Base-by-base conservation (phyloP, 345 rosid genomes). In the Crucihimalaya himalaica region DNA sequence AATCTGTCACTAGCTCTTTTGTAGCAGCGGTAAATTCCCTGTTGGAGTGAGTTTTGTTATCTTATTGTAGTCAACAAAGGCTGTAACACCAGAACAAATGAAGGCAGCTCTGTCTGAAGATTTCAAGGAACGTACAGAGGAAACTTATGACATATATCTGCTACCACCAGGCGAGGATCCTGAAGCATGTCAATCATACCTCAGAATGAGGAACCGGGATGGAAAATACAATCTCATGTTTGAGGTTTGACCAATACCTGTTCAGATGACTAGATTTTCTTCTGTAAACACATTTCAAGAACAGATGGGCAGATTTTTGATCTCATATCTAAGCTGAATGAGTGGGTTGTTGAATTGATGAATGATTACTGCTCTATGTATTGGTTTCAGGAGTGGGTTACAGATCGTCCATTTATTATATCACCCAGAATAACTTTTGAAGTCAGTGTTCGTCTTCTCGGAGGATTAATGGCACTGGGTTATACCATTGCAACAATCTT, bases 111-210 rank as follows among this genome's bases (percentile, higher is more conserved):
- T 95, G 51, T 81, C 92, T 63, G 84, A 81, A 67, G 84, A 70
- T 16, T 76, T 74, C 76, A 83, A 72, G 65, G 99, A 92, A 85
- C 78, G 73, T 68, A 80, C 78, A 11, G 99, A 95, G 84, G 99
- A 95, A 84, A 95, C 99, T 18, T 95, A 95, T 73, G 99, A 92
- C 85, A 95, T 92, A 71, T 95, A 92, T 87, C 94, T 95, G 77
- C 86, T 95, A 63, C 99, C 99, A 45, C 99, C 99, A 5, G 98
- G 96, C 50, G 99, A 95, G 87, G 98, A 95, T 83, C 99, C 99
- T 63, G 99, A 95, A 84, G 99, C 99, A 35, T 95, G 99, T 54
- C 99, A 95, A 75, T 95, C 99, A 6, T 92, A 95, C 78, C 83
- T 95, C 77, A 87, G 99, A 87, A 92, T 90, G 99, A 89, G 99